These are phyloP conservation scores for Lentinula lateritia DNA, from an alignment of 768 basidiomycete genomes.

Conservation along the genomic window DNA sequence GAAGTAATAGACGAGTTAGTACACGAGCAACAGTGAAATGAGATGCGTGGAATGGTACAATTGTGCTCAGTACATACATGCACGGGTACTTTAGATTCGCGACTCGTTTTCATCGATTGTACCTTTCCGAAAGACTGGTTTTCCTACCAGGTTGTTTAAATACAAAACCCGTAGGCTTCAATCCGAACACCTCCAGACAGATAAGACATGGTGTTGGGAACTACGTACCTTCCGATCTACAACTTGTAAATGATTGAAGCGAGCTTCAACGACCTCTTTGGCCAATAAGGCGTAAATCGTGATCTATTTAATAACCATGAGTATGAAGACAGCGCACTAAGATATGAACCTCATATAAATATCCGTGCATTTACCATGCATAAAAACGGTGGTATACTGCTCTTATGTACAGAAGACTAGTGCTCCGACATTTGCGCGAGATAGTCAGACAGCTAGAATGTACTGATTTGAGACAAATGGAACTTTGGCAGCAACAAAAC, in stretches of 20 bases:
- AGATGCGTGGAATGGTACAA: too few relatives aligned
- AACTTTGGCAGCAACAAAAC: slow-evolving; percentile 3
- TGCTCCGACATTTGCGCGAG: slow-evolving; percentile 62
- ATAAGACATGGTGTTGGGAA: too few relatives aligned
- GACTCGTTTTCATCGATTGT: too few relatives aligned
- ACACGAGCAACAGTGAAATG: not conserved
- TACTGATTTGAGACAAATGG: not conserved
- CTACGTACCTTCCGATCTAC: too few relatives aligned
- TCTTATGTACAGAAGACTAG: slow-evolving; percentile 9
- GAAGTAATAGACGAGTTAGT: not conserved
- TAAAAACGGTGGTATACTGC: too few relatives aligned
- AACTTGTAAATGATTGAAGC: too few relatives aligned
- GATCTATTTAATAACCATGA: not conserved
- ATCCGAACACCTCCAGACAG: too few relatives aligned
- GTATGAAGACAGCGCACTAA: not conserved
- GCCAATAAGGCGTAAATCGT: not conserved
- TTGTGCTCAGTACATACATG: too few relatives aligned
- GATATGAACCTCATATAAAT: not conserved
- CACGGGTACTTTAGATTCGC: too few relatives aligned
- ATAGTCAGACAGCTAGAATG: slow-evolving; percentile 54
- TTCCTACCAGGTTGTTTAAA: too few relatives aligned
- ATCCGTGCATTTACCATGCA: not conserved
- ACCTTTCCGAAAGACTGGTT: too few relatives aligned
- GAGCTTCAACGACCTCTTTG: not conserved
- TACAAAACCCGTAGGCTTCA: too few relatives aligned